Conservation (phyloP, 495 filamentous ascomycete species). For the Sphaerosporella brunnea region DNA sequence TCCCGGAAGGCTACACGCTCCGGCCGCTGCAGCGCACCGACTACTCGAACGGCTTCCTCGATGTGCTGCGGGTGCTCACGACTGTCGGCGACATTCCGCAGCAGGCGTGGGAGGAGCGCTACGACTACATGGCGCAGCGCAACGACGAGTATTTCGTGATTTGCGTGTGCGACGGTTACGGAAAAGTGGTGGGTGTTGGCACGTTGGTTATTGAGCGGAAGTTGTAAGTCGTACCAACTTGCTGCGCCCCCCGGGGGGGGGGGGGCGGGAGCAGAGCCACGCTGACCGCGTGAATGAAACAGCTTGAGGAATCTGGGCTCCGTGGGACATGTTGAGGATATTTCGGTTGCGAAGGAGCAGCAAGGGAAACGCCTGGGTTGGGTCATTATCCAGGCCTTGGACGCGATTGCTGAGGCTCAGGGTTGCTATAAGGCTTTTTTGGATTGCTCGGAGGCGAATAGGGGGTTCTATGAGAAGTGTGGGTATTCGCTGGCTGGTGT, state of each 20-base stretch:
- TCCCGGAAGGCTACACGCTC: slow-evolving; percentile 66
- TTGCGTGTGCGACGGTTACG: slow-evolving; percentile 53
- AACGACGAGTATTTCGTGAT: slow-evolving; percentile 72
- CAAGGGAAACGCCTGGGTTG: slow-evolving; percentile 93
- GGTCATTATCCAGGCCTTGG: slow-evolving; percentile 83
- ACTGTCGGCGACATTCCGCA: slow-evolving; percentile 75
- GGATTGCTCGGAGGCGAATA: slow-evolving; percentile 68
- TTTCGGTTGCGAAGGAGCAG: slow-evolving; percentile 80
- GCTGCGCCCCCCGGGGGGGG: background rate
- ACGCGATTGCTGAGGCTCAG: slow-evolving; percentile 33
- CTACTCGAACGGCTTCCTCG: slow-evolving; percentile 64
- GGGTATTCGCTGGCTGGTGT: slow-evolving; percentile 83
- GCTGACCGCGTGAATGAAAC: no score
- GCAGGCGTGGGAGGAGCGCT: slow-evolving; percentile 58
- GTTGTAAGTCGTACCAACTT: slow-evolving; percentile 34
- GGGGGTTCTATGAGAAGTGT: slow-evolving; percentile 97
- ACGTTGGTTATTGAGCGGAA: slow-evolving; percentile 72
- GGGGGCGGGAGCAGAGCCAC: no score
- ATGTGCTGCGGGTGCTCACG: slow-evolving; percentile 78
- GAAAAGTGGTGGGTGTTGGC: slow-evolving; percentile 67
- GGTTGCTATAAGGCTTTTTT: slow-evolving; percentile 40
- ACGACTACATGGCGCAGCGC: slow-evolving; percentile 62
- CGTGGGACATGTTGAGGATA: slow-evolving; percentile 97
- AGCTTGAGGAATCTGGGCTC: slow-evolving; percentile 55
- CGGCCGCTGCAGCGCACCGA: slow-evolving; percentile 65